A percentile compares a stretch with the other conserved stretches of the same genome.
Conservation (phyloP, 148 eudicot genomes). For the Arctostaphylos glauca region DNA sequence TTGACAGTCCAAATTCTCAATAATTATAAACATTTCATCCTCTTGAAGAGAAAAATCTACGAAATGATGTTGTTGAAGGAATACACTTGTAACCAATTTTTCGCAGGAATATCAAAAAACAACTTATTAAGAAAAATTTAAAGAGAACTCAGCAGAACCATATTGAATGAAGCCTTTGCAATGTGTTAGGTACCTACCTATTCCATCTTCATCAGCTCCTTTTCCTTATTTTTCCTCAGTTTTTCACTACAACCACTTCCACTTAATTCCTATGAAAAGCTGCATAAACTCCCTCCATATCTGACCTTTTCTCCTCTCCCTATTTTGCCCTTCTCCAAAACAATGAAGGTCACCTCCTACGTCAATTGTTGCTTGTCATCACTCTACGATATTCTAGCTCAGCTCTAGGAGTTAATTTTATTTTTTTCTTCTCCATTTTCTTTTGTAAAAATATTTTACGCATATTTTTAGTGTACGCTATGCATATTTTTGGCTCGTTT, state of each 20-base stretch:
- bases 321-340: not conserved
- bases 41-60: no score
- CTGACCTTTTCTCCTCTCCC: not conserved
- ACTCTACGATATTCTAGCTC: not conserved
- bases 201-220: not conserved
- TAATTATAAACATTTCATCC: no score
- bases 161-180: not conserved
- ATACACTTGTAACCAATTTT: no score
- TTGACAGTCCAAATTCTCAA: no score
- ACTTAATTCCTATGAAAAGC: not conserved
- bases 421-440: no score
- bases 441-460: no score
- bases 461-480: no score
- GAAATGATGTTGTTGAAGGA: no score
- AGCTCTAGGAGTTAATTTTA: no score
- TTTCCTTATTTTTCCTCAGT: not conserved
- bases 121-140: no score
- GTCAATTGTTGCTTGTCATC: not conserved
- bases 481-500: no score
- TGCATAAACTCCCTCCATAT: not conserved
- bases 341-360: not conserved
- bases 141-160: not conserved
- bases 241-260: not conserved
- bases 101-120: not conserved
- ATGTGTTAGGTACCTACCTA: not conserved